A percentile compares a stretch with the other conserved stretches of the same genome.
These are phyloP conservation scores for Alternaria ethzedia DNA, from an alignment of 2,329 filamentous ascomycete genomes.

Conservation along the genomic window DNA sequence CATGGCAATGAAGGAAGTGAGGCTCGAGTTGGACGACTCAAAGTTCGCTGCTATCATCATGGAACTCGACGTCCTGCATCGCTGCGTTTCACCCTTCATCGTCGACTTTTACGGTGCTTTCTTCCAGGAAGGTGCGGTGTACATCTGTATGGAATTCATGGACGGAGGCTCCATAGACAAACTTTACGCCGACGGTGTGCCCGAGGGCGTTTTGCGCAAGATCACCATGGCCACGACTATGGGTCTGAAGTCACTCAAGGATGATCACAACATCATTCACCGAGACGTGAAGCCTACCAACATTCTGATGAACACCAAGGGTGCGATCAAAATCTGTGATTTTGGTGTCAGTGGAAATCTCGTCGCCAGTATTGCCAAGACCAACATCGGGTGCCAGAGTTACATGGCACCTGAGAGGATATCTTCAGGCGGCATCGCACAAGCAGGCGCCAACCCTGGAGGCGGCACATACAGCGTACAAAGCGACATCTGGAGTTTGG, in stretches of 20 bases:
- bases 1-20: conserved; percentile 99
- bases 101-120: conserved; percentile 99
- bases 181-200: conserved; percentile 87
- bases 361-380: conserved; percentile 96
- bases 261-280: conserved; percentile 99
- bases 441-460: conserved; percentile 69
- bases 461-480: conserved; percentile 96
- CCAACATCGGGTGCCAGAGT: conserved; percentile 98
- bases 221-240: conserved; percentile 89
- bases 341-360: conserved; percentile 97
- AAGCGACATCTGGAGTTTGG: conserved; percentile 96
- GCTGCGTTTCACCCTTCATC: conserved; percentile 93
- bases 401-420: conserved; percentile 99
- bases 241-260: conserved; percentile 91
- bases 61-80: conserved; percentile 94
- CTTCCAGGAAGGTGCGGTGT: conserved; percentile 97
- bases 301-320: conserved; percentile 86
- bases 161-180: conserved; percentile 98
- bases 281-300: conserved; percentile 99
- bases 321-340: conserved; percentile 97
- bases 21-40: conserved; percentile 91
- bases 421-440: conserved; percentile 79
- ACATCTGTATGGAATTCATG: conserved; percentile 99
- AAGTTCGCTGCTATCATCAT: conserved; percentile 98
- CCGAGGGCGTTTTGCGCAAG: conserved; percentile 85